Conservation (phyloP, 1,139 yeast species). For the Arxiozyma bovina region DNA sequence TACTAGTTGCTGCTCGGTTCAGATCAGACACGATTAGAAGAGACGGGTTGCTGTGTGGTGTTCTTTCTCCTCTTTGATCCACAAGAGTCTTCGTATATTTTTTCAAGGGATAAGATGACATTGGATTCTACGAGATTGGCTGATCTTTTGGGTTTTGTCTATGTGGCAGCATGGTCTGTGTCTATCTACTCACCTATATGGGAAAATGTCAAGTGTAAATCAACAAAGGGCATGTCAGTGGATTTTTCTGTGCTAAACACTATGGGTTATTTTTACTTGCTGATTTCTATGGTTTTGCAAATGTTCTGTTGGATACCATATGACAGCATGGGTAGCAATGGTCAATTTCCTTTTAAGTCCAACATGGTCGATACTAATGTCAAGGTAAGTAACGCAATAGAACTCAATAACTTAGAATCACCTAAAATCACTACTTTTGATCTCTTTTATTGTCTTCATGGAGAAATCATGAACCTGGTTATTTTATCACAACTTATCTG, state of each 20-base stretch:
- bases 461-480: slow-evolving; percentile 33
- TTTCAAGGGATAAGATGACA: neutral
- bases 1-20: too few species aligned
- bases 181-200: slow-evolving; percentile 41
- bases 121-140: slow-evolving; percentile 7
- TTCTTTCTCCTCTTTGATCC: neutral
- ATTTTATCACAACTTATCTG: slow-evolving; percentile 33
- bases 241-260: slow-evolving; percentile 38
- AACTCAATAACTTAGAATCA: slow-evolving; percentile 6
- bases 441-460: slow-evolving; percentile 38
- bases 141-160: slow-evolving; percentile 21
- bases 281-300: slow-evolving; percentile 35
- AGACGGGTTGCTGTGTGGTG: too few species aligned
- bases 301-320: slow-evolving; percentile 23
- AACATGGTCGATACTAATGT: neutral
- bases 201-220: slow-evolving; percentile 32
- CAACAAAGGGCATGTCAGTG: slow-evolving; percentile 39
- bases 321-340: slow-evolving; percentile 33
- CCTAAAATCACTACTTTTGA: slow-evolving; percentile 39
- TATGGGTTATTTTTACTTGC: slow-evolving; percentile 37
- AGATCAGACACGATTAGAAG: too few species aligned
- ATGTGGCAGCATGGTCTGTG: slow-evolving; percentile 31
- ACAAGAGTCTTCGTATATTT: neutral
- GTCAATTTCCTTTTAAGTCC: neutral
- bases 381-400: neutral